Conservation (phyloP, 2,329 filamentous ascomycete species). For the Beauveria caledonica region DNA sequence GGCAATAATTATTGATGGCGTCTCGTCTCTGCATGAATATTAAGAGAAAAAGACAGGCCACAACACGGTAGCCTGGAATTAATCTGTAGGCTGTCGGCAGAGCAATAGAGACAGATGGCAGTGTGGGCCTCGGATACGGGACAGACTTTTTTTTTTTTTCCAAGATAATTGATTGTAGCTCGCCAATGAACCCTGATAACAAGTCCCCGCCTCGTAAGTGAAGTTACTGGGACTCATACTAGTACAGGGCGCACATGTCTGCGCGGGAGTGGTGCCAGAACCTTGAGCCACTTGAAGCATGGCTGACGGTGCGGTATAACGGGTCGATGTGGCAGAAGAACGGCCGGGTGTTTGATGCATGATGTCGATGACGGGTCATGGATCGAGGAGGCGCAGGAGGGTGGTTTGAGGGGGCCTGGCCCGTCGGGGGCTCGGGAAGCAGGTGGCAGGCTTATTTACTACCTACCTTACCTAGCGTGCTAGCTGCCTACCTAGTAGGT, state of each 20-base stretch:
- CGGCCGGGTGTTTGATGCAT: not conserved
- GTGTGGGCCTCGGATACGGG: constrained; percentile 8
- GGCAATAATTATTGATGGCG: not conserved
- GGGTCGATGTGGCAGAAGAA: not conserved
- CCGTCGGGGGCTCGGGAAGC: too few species aligned
- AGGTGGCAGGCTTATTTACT: too few species aligned
- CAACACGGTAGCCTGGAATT: not conserved
- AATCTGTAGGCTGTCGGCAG: not conserved
- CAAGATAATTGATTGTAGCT: not conserved
- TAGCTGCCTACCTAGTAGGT: too few species aligned
- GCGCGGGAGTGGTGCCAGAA: too few species aligned
- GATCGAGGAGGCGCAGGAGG: not conserved
- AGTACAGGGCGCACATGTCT: too few species aligned
- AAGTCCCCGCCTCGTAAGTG: constrained; percentile 1
- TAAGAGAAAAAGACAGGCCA: not conserved
- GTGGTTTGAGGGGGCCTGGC: not conserved
- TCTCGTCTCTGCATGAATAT: too few species aligned
- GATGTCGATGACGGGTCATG: not conserved
- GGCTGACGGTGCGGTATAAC: not conserved
- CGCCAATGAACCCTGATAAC: not conserved
- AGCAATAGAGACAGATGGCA: not conserved
- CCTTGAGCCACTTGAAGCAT: not conserved
- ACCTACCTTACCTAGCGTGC: too few species aligned
- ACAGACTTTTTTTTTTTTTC: constrained; percentile 1
- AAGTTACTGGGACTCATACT: not conserved